Conservation (phyloP, 116 monocot genomes). For the Posidonia oceanica region DNA sequence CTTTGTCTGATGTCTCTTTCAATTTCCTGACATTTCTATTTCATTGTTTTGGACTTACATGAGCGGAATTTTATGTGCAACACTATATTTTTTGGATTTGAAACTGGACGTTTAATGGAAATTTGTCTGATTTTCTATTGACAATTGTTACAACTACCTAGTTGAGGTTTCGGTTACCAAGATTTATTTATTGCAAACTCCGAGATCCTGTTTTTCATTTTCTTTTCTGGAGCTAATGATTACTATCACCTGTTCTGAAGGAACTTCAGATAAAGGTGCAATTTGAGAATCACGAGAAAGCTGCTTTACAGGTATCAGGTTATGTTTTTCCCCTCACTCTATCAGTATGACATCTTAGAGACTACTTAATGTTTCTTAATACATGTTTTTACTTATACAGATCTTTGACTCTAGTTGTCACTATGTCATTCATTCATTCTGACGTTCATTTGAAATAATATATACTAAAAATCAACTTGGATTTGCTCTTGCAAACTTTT, state of each 20-base stretch:
- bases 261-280: conserved; percentile 15
- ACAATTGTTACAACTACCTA: too few species aligned
- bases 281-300: conserved; percentile 45
- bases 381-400: neutral
- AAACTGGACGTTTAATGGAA: too few species aligned
- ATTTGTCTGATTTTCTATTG: too few species aligned
- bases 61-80: too few species aligned
- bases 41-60: too few species aligned
- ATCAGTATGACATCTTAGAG: neutral
- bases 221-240: neutral
- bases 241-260: neutral
- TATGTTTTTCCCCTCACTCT: neutral
- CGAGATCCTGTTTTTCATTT: neutral
- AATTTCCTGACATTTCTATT: too few species aligned
- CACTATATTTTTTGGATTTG: too few species aligned
- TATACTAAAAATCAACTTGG: too few species aligned
- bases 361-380: neutral
- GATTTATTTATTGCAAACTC: too few species aligned
- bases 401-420: too few species aligned
- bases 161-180: too few species aligned
- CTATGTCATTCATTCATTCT: neutral
- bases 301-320: conserved; percentile 55
- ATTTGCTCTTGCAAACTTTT: neutral
- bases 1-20: too few species aligned
- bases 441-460: neutral